Base-by-base conservation (phyloP, 208 protist species). In the Crithidia fasciculata region DNA sequence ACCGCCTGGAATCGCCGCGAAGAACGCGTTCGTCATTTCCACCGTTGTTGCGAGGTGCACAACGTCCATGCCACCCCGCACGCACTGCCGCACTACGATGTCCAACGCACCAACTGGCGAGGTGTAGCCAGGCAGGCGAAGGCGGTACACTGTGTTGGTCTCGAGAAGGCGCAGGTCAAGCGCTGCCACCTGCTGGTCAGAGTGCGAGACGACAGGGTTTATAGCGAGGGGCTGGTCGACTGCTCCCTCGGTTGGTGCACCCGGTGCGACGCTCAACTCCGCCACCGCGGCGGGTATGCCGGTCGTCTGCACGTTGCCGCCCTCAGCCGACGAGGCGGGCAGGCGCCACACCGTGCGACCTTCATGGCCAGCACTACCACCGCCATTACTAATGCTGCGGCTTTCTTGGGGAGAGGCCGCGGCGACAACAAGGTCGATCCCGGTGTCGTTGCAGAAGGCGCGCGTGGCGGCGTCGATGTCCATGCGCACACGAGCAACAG, bases 21-120 rank as follows among this genome's bases (percentile, higher is more conserved):
- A 79, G 61, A 79, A 79, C 12, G 54, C 74, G 67, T 79, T 79
- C 8, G 74, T 65, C 36, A 79, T 40, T 47, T 63, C 53, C 0
- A 79, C 74, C 5, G 74, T 63, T 16, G 49, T 74, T 7, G 67
- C 56, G 37, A 79, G 56, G 39, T 79, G 74, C 53, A 79, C 18
- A 5, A 47, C 67, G 13, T 39, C 45, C 15, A 53, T 8, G 3
- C 28, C 18, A 28, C 64, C 67, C 5, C 16, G 8, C n/a, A 73
- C 44, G 15, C 37, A 57, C 19, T 50, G 39, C 9, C 68, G 66
- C 43, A 74, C 67, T 28, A 79, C 60, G 8, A 79, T 5, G 44
- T 79, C 74, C 28, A 79, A 39, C 4, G 67, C 74, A 12, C 74
- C 74, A 18, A 73, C 15, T 7, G 74, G 41, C 5, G 74, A 79